A percentile compares a stretch with the other conserved stretches of the same genome.
Conservation (phyloP, 2,329 filamentous ascomycete genomes). For the Talaromyces sp. region DNA sequence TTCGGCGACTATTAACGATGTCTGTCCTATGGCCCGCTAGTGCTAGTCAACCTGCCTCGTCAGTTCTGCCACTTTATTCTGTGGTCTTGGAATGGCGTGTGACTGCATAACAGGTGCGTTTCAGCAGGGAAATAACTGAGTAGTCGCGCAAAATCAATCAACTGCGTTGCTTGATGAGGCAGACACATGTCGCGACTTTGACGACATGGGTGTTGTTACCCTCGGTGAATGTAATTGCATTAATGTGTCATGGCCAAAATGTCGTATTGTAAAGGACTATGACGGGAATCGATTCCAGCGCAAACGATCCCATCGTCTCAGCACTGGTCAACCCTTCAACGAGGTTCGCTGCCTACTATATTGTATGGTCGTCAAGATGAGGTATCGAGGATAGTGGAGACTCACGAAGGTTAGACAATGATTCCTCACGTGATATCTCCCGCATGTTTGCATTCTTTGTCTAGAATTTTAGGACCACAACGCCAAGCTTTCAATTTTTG, state of each 20-base stretch:
- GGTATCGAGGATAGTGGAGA: neutral
- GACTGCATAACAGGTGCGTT: neutral
- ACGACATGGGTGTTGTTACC: neutral
- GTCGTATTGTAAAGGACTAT: neutral
- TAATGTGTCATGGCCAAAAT: neutral
- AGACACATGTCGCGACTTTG: neutral
- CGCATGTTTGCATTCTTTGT: constrained; percentile 4
- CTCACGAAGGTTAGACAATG: no score
- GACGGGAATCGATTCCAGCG: no score
- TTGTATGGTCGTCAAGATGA: neutral
- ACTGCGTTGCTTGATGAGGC: neutral
- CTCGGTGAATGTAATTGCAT: neutral
- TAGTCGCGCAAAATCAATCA: neutral
- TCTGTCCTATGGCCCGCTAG: neutral
- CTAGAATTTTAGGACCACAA: neutral
- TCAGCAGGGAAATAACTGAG: neutral
- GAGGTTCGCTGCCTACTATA: neutral
- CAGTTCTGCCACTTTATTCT: neutral
- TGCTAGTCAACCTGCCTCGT: neutral
- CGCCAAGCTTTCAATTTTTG: constrained; percentile 8
- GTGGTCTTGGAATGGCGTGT: neutral
- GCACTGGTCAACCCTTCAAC: neutral
- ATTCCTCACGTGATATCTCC: neutral
- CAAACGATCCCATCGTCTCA: no score
- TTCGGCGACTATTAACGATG: neutral